These are phyloP conservation scores for Pleurotus tuber-regium DNA, from an alignment of 768 basidiomycete species.

Conservation along the genomic window DNA sequence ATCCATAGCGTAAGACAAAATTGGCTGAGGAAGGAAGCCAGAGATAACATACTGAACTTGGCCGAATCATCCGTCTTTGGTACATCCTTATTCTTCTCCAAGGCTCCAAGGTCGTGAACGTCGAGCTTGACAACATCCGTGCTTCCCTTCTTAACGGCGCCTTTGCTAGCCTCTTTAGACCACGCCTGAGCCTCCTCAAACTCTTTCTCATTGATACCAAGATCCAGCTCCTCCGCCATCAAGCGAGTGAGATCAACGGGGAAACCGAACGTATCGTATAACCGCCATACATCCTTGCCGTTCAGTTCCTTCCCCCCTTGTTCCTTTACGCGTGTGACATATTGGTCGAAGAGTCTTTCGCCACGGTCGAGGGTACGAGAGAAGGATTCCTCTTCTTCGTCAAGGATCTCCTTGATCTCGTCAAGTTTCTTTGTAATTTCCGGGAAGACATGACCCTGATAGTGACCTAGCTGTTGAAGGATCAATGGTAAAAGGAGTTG, in stretches of 20 bases:
- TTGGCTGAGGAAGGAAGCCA: not conserved
- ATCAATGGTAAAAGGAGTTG: not conserved
- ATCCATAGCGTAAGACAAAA: conserved; percentile 1
- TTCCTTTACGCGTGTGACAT: conserved; percentile 65
- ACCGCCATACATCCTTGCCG: conserved; percentile 93
- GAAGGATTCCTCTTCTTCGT: conserved; percentile 98
- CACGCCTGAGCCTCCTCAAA: conserved; percentile 86
- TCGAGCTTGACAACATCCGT: conserved; percentile 83
- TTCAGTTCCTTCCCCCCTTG: conserved; percentile 63
- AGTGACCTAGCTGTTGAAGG: conserved; percentile 11
- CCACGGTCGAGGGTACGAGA: conserved; percentile 96
- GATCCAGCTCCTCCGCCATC: conserved; percentile 93
- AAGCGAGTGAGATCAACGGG: conserved; percentile 94
- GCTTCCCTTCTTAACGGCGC: conserved; percentile 66
- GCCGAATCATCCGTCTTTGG: conserved; percentile 91
- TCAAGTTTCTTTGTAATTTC: conserved; percentile 81
- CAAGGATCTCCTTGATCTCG: conserved; percentile 91
- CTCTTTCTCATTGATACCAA: conserved; percentile 82
- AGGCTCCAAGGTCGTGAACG: conserved; percentile 87
- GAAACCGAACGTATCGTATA: conserved; percentile 99
- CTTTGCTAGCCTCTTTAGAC: conserved; percentile 92
- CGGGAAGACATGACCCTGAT: conserved; percentile 83
- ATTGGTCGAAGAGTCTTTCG: conserved; percentile 92
- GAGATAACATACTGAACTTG: conserved; percentile 74
- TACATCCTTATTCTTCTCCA: conserved; percentile 75